Conservation (phyloP, 495 filamentous ascomycete species). For the Lophiotrema nucula region DNA sequence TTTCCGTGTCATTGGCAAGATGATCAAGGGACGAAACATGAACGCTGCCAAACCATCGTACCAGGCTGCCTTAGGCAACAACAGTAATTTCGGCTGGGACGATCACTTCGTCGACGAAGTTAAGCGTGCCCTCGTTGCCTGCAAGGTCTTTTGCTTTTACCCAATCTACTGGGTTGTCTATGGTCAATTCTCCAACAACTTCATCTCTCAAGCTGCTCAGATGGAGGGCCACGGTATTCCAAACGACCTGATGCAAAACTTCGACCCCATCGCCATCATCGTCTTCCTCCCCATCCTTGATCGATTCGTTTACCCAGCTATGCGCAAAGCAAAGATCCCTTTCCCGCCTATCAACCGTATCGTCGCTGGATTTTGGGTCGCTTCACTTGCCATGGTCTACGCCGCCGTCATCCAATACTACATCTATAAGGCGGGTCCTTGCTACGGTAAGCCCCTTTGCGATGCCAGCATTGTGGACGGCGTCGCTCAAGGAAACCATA, state of each 20-base stretch:
- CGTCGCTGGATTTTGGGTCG: constrained; percentile 66
- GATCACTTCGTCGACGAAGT: constrained; percentile 66
- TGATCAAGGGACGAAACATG: constrained; percentile 46
- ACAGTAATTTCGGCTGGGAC: constrained; percentile 50
- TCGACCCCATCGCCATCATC: constrained; percentile 73
- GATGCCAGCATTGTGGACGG: constrained; percentile 22
- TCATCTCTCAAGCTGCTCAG: constrained; percentile 55
- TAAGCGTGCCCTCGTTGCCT: constrained; percentile 58
- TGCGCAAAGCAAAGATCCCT: constrained; percentile 62
- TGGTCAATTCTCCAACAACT: constrained; percentile 44
- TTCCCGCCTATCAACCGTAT: constrained; percentile 76
- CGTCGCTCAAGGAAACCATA: constrained; percentile 28
- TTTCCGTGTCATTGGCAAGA: constrained; percentile 61
- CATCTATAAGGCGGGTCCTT: constrained; percentile 63
- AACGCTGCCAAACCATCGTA: constrained; percentile 61
- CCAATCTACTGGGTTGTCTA: constrained; percentile 52
- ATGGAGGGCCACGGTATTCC: constrained; percentile 58
- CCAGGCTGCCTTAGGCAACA: constrained; percentile 50
- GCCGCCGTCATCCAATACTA: constrained; percentile 70
- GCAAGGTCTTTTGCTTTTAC: constrained; percentile 61
- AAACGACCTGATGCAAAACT: constrained; percentile 76
- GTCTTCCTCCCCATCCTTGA: constrained; percentile 70
- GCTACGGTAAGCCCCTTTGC: constrained; percentile 37
- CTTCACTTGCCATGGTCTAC: constrained; percentile 60
- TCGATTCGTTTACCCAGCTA: constrained; percentile 63